phyloP scores from a whole-genome alignment of 495 filamentous ascomycete genomes.

The Podospora bellae-mahoneyi region DNA sequence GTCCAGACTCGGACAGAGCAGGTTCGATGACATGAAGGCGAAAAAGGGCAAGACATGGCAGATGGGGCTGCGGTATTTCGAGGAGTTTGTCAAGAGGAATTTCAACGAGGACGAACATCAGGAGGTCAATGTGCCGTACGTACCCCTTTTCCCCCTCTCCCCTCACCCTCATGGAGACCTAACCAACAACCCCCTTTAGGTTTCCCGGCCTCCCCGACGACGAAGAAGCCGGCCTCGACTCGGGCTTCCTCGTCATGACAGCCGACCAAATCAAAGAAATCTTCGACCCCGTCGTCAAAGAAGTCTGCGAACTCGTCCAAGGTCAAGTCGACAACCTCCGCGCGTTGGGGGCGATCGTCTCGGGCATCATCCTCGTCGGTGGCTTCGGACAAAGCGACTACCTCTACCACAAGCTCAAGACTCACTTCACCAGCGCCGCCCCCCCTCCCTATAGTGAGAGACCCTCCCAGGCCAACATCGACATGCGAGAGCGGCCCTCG shows the following conservation, averaged over 20 bases:
- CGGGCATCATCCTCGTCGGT: constrained; percentile 65
- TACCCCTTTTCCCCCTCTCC: constrained; percentile 1
- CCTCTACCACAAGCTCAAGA: constrained; percentile 61
- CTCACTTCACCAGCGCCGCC: constrained; percentile 60
- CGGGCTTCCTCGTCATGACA: constrained; percentile 63
- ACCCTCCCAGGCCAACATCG: constrained; percentile 52
- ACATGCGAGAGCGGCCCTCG: constrained; percentile 39
- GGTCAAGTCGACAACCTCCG: constrained; percentile 59
- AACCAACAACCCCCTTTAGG: constrained; percentile 21
- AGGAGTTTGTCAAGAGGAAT: constrained; percentile 67
- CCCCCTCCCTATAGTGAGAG: constrained; percentile 64
- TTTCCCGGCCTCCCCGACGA: constrained; percentile 71
- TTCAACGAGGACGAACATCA: constrained; percentile 71
- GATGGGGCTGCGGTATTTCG: constrained; percentile 67
- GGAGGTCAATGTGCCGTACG: constrained; percentile 64
- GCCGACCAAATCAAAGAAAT: constrained; percentile 58
- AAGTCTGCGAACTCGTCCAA: constrained; percentile 59
- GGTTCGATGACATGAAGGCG: constrained; percentile 59
- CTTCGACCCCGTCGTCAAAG: constrained; percentile 63
- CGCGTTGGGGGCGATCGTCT: constrained; percentile 59
- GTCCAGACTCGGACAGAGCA: constrained; percentile 51
- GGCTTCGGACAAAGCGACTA: constrained; percentile 68
- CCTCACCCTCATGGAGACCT: background rate
- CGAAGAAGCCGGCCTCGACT: constrained; percentile 57
- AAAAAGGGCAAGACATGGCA: constrained; percentile 64